These are phyloP conservation scores for Zoysia japonica DNA, from an alignment of 176 grass and related monocot genomes.

Conservation along the genomic window DNA sequence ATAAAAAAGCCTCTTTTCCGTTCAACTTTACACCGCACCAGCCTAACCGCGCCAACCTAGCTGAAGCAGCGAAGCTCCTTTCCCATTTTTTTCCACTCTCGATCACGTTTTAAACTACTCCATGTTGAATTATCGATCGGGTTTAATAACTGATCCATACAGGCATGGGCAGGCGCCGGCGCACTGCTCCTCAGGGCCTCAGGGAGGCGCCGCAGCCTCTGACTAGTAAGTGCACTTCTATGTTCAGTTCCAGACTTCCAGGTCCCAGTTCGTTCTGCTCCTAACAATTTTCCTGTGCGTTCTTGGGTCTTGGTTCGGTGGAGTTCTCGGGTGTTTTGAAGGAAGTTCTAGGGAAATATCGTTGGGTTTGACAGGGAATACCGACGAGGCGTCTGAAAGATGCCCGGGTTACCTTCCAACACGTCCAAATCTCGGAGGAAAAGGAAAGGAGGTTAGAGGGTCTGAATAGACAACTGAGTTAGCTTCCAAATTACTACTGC, in stretches of 20 bases:
- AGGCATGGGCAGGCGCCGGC: neutral
- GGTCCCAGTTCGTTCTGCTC: too few species aligned
- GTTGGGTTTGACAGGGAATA: neutral
- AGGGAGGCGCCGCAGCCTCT: too few species aligned
- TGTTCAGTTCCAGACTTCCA: too few species aligned
- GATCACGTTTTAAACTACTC: neutral
- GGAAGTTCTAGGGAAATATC: too few species aligned
- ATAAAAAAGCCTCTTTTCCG: neutral
- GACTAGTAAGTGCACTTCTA: too few species aligned
- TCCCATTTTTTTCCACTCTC: neutral
- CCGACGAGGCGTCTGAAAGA: neutral
- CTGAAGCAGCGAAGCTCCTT: neutral
- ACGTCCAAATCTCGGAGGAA: neutral
- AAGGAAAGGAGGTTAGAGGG: neutral
- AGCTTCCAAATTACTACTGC: neutral
- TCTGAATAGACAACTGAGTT: neutral
- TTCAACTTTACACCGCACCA: slow-evolving; percentile 3
- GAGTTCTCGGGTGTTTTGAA: neutral
- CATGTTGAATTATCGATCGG: neutral
- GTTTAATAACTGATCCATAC: neutral
- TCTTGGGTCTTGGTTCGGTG: too few species aligned
- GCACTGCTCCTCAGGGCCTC: neutral
- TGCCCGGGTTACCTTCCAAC: neutral
- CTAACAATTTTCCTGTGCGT: too few species aligned
- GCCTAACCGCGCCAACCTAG: slow-evolving; percentile 5